Evolutionary conservation across 805 yeast genomes (phyloP), one percentile per base, ranked within the genome.

Genomic region (Jamesozyma rosinii): DNA sequence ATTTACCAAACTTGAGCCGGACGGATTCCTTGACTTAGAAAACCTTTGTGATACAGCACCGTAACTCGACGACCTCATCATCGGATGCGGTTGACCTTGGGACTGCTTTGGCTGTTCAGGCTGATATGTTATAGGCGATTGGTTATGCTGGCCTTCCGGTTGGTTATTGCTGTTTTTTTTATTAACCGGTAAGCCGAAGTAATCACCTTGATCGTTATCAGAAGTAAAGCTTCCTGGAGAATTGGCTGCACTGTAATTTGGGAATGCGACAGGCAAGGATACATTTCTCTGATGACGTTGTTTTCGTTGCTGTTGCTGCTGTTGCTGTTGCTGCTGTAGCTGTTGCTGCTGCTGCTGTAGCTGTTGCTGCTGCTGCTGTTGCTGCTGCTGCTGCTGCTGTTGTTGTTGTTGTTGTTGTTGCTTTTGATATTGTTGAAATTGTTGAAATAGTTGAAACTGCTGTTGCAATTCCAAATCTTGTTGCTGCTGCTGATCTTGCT

Each of bases 151-250:
- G 5, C 17, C 9, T 32, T 36, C 26, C 19, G 17, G 14, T 22
- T 32, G 36, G 11, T 5, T 15, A 15, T 15, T 31, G n/a, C 14
- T 20, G n/a, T 34, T 21, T 33, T 47, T 46, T 20, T 41, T 49
- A 5, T 45, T 44, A 2, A 64, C 46, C 4, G 68, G 68, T 14
- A 64, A 51, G 1, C 64, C 63, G 47, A 64, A 64, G 38, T 64
- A 64, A 1, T 66, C 67, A 24, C 65, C 64, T 17, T 49, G 51
- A 37, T 64, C 59, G 4, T 51, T 52, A 3, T 50, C 58, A 11
- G 63, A 53, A 11, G 45, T 44, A 38, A 47, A 41, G 44, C 63
- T 54, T 18, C 51, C 46, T 13, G 62, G 61, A 1, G 61, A 55
- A 30, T 46, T 45, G n/a, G 50, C 49, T 1, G 53, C 41, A 18